Evolutionary conservation across 306 rosid genomes (phyloP).

Genomic region (Quercus robur): DNA sequence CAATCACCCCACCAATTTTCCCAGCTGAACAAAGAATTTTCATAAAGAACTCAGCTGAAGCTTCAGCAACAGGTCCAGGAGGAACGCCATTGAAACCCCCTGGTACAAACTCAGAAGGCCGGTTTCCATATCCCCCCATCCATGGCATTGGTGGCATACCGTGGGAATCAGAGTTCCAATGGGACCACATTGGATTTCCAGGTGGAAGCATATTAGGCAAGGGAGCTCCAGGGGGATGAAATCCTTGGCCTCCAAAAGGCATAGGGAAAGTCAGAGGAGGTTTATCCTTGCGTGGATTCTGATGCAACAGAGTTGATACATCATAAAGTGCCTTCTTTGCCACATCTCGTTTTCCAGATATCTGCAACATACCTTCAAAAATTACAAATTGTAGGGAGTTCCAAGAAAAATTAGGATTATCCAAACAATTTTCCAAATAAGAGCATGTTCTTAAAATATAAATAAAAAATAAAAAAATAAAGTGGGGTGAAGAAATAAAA

Average conservation of each 20-base stretch:
- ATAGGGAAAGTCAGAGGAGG: slow-evolving; percentile 9
- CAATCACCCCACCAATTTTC: slow-evolving; percentile 44
- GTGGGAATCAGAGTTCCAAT: slow-evolving; percentile 6
- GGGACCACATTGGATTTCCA: slow-evolving; percentile 28
- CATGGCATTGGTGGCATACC: slow-evolving; percentile 14
- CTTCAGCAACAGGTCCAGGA: slow-evolving; percentile 20
- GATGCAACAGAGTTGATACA: slow-evolving; percentile 31
- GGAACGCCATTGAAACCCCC: slow-evolving; percentile 18
- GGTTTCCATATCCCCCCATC: slow-evolving; percentile 14
- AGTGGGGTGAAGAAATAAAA: no score
- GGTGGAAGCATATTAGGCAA: slow-evolving; percentile 12
- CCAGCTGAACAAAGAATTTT: slow-evolving; percentile 31
- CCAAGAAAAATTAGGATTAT: neutral
- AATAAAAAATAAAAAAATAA: neutral
- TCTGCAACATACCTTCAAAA: slow-evolving; percentile 22
- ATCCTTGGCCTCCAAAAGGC: slow-evolving; percentile 26
- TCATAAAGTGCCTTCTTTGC: slow-evolving; percentile 35
- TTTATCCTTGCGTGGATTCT: slow-evolving; percentile 37
- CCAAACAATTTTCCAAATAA: neutral
- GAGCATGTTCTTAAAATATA: neutral
- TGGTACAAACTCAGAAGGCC: slow-evolving; percentile 6
- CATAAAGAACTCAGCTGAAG: slow-evolving; percentile 31
- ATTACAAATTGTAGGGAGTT: slow-evolving; percentile 5
- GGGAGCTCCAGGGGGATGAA: slow-evolving; percentile 21
- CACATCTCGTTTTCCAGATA: slow-evolving; percentile 31